Base-by-base conservation (phyloP, 2,329 filamentous ascomycete genomes). In the Pezicula neosporulosa region DNA sequence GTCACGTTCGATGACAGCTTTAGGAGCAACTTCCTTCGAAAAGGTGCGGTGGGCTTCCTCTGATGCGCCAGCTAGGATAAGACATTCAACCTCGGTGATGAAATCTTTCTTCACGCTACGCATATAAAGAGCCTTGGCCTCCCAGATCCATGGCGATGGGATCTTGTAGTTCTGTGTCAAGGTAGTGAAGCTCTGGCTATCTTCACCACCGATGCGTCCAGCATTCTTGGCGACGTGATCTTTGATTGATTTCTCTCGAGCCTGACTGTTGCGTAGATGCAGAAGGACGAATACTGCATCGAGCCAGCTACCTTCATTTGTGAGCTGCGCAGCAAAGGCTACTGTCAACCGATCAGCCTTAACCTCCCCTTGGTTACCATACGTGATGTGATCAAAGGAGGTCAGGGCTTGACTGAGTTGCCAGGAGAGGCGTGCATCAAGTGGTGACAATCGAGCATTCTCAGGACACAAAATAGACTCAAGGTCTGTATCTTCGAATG, bases 31-130 rank as follows among this genome's bases (percentile, higher is more conserved):
- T 57, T 87, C 80, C 56, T 83, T 82, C 54, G 87, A 82, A 49
- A 99, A 86, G 1, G 93, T 89, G 27, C 84, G 81, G 70, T 97
- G 94, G 0, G 94, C 94, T 66, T 94, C 89, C 28, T 83, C 77
- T 69, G 85, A 88, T 39, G 89, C 84, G 37, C 81, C 80, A 2
- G 91, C 93, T 45, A 84, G 83, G 53, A 97, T 79, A 12, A 99
- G 83, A 62, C 86, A 94, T 49, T 86, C 79, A 9, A 93, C 88
- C 68, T 96, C 90, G 5, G 77, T 75, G 43, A 77, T 78, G 10
- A 87, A 77, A 65, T 92, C 83, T 56, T 84, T 82, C 62, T 80
- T 82, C 44, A 85, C 82, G 52, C 85, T 85, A 55, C 89, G 87
- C 70, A 90, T 91, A 68, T 87, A 87, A 13, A 93, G 77, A 12